A percentile compares a stretch with the other conserved stretches of the same genome.
These are phyloP conservation scores for Neoboletus subvelutipes DNA, from an alignment of 768 basidiomycete genomes.

Conservation along the genomic window DNA sequence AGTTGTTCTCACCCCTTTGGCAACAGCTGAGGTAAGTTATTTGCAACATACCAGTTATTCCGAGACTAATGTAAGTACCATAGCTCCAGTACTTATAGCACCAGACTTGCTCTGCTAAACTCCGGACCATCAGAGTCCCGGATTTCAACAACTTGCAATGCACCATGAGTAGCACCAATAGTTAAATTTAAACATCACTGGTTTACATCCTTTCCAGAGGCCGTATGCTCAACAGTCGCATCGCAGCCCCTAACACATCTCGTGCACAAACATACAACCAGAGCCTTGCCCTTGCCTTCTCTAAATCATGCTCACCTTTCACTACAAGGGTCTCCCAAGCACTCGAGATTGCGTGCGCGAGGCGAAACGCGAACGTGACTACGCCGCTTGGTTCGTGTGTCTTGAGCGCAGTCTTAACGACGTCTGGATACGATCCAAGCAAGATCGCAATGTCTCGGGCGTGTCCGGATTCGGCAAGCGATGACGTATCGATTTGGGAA, in stretches of 20 bases:
- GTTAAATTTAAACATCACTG: too few species aligned
- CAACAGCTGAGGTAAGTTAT: too few species aligned
- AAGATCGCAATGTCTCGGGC: slow-evolving; percentile 84
- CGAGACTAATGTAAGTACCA: too few species aligned
- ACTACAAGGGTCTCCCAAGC: slow-evolving; percentile 93
- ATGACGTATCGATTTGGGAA: slow-evolving; percentile 62
- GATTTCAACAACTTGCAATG: too few species aligned
- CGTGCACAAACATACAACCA: slow-evolving; percentile 87
- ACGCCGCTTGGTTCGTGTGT: slow-evolving; percentile 88
- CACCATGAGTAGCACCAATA: too few species aligned
- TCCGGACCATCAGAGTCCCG: too few species aligned
- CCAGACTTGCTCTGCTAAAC: too few species aligned
- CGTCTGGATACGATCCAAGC: slow-evolving; percentile 89
- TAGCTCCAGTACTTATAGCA: too few species aligned
- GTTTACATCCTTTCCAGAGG: slow-evolving; percentile 90
- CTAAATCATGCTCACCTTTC: slow-evolving; percentile 73
- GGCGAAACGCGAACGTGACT: slow-evolving; percentile 85
- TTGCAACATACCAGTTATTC: too few species aligned
- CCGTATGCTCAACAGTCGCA: slow-evolving; percentile 84
- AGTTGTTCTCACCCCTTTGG: too few species aligned
- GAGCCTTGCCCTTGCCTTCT: slow-evolving; percentile 80
- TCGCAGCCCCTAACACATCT: slow-evolving; percentile 84
- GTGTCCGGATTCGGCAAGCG: slow-evolving; percentile 66
- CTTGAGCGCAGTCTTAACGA: slow-evolving; percentile 81
- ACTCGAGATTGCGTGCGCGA: slow-evolving; percentile 85